Base-by-base conservation (phyloP, 352 stramenopile genomes). In the Phytophthora pluvialis region DNA sequence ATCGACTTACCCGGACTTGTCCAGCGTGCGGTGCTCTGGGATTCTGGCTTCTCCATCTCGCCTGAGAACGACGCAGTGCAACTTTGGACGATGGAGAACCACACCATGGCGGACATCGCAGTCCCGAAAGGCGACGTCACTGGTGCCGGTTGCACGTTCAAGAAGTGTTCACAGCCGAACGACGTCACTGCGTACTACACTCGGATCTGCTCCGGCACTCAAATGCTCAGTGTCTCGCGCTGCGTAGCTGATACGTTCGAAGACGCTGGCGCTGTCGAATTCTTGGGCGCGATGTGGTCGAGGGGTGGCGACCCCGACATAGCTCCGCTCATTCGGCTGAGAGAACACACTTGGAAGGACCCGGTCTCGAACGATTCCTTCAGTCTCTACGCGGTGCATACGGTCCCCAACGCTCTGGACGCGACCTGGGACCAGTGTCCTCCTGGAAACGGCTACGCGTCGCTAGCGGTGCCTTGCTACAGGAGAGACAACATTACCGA, bases 21-120 rank as follows among this genome's bases (percentile, higher is more conserved):
- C 21, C 73, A 81, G 35, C 66, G 66, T 16, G 73, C 70, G 4
- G 29, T 79, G 28, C 67, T 81, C 5, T 81, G 73, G 73, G 73
- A 81, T 25, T 58, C 67, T 7, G 73, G 73, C 21, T 77, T 76
- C 28, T 64, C 29, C 15, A 40, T 67, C 18, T 70, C 68, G 8
- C 58, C 58, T 3, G 15, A 5, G 0, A 64, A 69, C 36, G 45
- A 64, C n/a, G 42, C 48, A 8, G 42, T 77, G 3, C 58, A 73
- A 33, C 61, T 78, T 1, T 66, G 52, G 59, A 51, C 61, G 2
- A 56, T 71, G 32, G 21, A 50, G 2, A 28, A 56, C 35, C 56
- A 48, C 26, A 67, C 57, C 5, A 78, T 82, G 60, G 64, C 57
- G 5, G 44, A 70, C 11, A 51, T 83, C 9, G 60, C 72, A 3